These are phyloP conservation scores for Artemisia tridentata DNA, from an alignment of 129 eudicot species.

Conservation along the genomic window DNA sequence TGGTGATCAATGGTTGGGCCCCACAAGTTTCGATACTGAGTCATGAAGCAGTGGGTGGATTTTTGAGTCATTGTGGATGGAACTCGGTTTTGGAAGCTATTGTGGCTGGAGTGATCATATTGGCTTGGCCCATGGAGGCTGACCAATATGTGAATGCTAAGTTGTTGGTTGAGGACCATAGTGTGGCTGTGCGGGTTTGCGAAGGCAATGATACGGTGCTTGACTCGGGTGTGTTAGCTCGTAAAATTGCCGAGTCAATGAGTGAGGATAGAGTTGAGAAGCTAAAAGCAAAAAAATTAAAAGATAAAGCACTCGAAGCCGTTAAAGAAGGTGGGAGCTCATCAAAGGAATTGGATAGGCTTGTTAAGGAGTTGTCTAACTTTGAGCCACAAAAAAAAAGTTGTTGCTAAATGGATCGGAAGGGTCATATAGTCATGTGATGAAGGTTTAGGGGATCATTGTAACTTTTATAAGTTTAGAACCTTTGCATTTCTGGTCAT, in stretches of 20 bases:
- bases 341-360: slow-evolving; percentile 40
- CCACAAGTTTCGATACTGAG: slow-evolving; percentile 64
- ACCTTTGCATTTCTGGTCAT: not conserved
- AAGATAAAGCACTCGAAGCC: slow-evolving; percentile 55
- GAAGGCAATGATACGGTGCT: slow-evolving; percentile 62
- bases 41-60: slow-evolving; percentile 75
- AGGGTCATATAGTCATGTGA: not conserved
- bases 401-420: not conserved
- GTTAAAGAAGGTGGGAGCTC: slow-evolving; percentile 60
- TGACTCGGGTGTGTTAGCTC: slow-evolving; percentile 50
- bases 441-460: not conserved
- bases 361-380: slow-evolving; percentile 46
- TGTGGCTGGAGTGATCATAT: slow-evolving; percentile 55
- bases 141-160: slow-evolving; percentile 72
- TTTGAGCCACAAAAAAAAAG: slow-evolving; percentile 12
- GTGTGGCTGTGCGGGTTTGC: slow-evolving; percentile 47
- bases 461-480: not conserved
- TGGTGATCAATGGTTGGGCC: slow-evolving; percentile 65
- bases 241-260: slow-evolving; percentile 43
- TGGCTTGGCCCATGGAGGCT: slow-evolving; percentile 92
- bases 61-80: slow-evolving; percentile 87
- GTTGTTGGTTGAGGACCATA: slow-evolving; percentile 58
- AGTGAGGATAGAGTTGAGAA: slow-evolving; percentile 31
- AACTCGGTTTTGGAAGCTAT: slow-evolving; percentile 70
- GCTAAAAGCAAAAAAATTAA: slow-evolving; percentile 53